phyloP scores from a whole-genome alignment of 306 rosid species.

The Quercus agrifolia region DNA sequence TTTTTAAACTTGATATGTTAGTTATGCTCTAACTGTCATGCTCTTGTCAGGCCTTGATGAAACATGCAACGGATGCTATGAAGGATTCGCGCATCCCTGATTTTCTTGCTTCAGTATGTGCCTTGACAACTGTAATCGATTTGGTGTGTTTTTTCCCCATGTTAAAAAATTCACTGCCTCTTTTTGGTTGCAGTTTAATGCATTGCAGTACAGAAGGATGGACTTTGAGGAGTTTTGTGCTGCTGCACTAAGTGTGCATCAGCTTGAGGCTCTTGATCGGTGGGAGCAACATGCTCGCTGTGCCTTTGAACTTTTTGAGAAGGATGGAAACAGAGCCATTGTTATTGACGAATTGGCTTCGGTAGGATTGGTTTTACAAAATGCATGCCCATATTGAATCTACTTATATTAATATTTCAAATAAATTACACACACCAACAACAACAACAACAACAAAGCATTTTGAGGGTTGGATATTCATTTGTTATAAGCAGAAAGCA shows the following conservation, averaged over 20 bases:
- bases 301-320: constrained; percentile 81
- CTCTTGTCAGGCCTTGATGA: constrained; percentile 67
- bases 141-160: background rate
- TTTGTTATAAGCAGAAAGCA: background rate
- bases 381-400: constrained; percentile 3
- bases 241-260: constrained; percentile 82
- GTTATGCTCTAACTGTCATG: constrained; percentile 24
- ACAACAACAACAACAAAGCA: background rate
- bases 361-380: constrained; percentile 46
- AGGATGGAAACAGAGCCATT: constrained; percentile 80
- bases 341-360: constrained; percentile 90
- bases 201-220: constrained; percentile 86
- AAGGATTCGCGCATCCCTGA: constrained; percentile 79
- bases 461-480: background rate
- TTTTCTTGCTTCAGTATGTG: constrained; percentile 68
- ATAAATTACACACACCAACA: background rate
- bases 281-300: constrained; percentile 93
- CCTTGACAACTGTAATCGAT: background rate
- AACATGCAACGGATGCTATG: constrained; percentile 86
- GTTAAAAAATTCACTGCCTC: constrained; percentile 12
- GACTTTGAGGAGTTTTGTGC: constrained; percentile 88
- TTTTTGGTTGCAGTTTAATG: constrained; percentile 63
- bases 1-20: constrained; percentile 13
- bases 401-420: background rate
- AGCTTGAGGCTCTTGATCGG: constrained; percentile 68